Conservation (phyloP, 2,329 filamentous ascomycete genomes). For the Harringtonia aguacate region DNA sequence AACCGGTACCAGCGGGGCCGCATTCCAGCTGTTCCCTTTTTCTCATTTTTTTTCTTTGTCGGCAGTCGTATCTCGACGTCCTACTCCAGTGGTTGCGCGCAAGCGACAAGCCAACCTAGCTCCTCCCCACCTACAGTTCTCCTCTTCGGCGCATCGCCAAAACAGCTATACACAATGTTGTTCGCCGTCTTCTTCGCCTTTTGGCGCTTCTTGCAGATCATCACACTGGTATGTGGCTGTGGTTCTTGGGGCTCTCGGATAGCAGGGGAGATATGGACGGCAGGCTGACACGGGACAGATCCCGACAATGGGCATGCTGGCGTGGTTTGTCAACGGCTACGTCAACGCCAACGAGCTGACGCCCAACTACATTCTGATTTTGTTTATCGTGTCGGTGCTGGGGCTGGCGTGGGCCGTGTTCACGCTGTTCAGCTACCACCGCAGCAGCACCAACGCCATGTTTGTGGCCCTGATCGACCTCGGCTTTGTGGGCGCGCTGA, state of each 20-base stretch:
- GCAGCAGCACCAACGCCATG: constrained; percentile 46
- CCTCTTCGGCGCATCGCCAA: too few species aligned
- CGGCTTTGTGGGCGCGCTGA: constrained; percentile 51
- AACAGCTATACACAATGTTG: constrained; percentile 33
- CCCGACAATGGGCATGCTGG: constrained; percentile 54
- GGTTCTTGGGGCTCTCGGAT: too few species aligned
- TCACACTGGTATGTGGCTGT: constrained; percentile 42
- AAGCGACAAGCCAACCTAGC: too few species aligned
- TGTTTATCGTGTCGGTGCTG: constrained; percentile 57
- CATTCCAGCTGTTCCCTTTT: background rate
- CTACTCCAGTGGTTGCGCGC: too few species aligned
- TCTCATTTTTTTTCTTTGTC: background rate
- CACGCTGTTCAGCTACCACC: constrained; percentile 58
- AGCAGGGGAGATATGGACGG: too few species aligned
- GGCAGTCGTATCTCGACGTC: background rate
- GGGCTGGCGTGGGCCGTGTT: constrained; percentile 52
- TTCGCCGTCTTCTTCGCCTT: constrained; percentile 54
- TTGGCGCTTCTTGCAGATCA: constrained; percentile 50
- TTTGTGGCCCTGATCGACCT: constrained; percentile 53
- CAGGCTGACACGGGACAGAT: too few species aligned
- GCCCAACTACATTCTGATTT: constrained; percentile 50
- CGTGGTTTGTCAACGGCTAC: constrained; percentile 55
- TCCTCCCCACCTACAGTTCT: too few species aligned
- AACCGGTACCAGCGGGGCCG: background rate
- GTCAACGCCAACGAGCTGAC: constrained; percentile 45